These are phyloP conservation scores for Phaeoacremonium minimum DNA, from an alignment of 2,329 filamentous ascomycete genomes.

Conservation along the genomic window DNA sequence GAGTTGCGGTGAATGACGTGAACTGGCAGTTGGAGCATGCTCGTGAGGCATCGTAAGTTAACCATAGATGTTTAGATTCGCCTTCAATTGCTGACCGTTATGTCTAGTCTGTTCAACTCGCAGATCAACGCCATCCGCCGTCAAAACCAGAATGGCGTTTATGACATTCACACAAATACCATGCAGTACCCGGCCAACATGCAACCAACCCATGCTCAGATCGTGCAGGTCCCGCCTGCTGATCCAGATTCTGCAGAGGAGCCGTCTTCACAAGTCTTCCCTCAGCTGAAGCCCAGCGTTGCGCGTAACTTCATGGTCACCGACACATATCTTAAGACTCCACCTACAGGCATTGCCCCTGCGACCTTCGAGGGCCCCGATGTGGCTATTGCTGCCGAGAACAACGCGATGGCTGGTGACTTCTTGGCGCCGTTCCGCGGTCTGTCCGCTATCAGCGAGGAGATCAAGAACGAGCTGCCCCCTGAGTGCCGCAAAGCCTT, in stretches of 20 bases:
- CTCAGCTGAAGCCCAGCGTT: slow-evolving; percentile 42
- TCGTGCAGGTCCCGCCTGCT: slow-evolving; percentile 63
- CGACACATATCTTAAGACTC: slow-evolving; percentile 51
- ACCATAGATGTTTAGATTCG: background rate
- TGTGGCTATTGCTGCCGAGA: slow-evolving; percentile 26
- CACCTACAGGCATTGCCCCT: slow-evolving; percentile 39
- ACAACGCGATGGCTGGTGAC: slow-evolving; percentile 28
- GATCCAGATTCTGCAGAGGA: slow-evolving; percentile 21
- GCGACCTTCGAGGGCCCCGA: slow-evolving; percentile 38
- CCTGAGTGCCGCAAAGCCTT: slow-evolving; percentile 70
- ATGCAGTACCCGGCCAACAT: slow-evolving; percentile 85
- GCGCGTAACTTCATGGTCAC: slow-evolving; percentile 52
- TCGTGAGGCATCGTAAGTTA: slow-evolving; percentile 74
- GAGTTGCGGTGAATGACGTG: slow-evolving; percentile 82
- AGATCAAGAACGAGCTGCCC: slow-evolving; percentile 63
- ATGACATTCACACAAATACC: slow-evolving; percentile 90
- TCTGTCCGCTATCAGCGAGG: slow-evolving; percentile 58
- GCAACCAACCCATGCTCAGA: slow-evolving; percentile 83
- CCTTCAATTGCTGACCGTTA: slow-evolving; percentile 6
- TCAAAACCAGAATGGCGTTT: slow-evolving; percentile 70
- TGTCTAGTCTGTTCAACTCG: slow-evolving; percentile 74
- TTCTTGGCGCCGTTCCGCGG: slow-evolving; percentile 54
- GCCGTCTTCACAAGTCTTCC: slow-evolving; percentile 31
- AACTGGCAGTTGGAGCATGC: slow-evolving; percentile 98
- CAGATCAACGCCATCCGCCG: slow-evolving; percentile 64